Percentiles rank a stretch among this genome's conserved stretches.
Evolutionary conservation across 1,139 yeast genomes (phyloP).

Genomic region (Kurtzmaniella quercitrusa): DNA sequence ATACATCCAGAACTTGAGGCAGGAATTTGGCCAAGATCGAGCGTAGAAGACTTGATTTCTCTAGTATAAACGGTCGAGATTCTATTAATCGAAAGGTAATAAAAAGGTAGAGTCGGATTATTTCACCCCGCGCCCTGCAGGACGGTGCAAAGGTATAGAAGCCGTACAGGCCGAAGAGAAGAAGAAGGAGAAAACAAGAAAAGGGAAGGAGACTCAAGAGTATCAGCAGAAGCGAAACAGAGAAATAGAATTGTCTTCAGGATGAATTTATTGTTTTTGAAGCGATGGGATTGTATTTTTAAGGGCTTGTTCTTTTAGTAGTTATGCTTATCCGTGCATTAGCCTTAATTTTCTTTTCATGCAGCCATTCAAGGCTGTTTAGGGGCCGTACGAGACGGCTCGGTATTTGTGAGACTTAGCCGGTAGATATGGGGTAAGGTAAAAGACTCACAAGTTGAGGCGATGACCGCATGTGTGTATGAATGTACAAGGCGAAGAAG

Average conservation of each 20-base stretch:
- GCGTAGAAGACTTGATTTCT: background rate
- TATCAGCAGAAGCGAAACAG: too few relatives aligned
- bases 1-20: background rate
- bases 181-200: background rate
- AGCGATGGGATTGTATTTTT: too few relatives aligned
- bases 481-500: too few relatives aligned
- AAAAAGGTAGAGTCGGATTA: background rate
- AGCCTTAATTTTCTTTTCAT: background rate
- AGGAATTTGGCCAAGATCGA: background rate
- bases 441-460: too few relatives aligned
- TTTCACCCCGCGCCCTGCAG: background rate
- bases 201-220: too few relatives aligned
- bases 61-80: background rate
- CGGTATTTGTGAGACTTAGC: too few relatives aligned
- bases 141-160: background rate
- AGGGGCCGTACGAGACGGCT: background rate
- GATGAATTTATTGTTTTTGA: too few relatives aligned
- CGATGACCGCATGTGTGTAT: too few relatives aligned
- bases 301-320: too few relatives aligned
- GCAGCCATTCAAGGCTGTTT: too few relatives aligned
- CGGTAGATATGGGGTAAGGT: too few relatives aligned
- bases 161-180: background rate
- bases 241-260: too few relatives aligned
- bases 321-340: background rate
- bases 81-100: background rate